Conservation (phyloP, 306 rosid species). For the Styphnolobium japonicum region DNA sequence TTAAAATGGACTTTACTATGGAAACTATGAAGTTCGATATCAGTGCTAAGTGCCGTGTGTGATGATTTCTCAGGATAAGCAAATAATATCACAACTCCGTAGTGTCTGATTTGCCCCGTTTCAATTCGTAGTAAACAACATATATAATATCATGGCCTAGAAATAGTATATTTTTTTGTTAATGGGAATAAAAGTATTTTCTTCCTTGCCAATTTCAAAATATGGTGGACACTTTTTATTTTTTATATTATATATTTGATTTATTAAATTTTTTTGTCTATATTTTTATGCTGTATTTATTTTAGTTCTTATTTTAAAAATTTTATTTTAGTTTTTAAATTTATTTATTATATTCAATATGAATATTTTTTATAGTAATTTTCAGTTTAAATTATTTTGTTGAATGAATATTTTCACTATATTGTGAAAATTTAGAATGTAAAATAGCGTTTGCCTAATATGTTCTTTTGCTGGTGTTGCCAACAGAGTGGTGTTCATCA, state of each 20-base stretch:
- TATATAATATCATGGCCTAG: not conserved
- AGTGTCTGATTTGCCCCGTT: not conserved
- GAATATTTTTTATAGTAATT: no score
- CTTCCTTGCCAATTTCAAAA: not conserved
- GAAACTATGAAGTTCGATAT: not conserved
- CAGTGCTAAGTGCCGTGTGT: not conserved
- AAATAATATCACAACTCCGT: not conserved
- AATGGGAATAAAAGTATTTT: not conserved
- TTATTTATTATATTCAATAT: no score
- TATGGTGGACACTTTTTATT: not conserved
- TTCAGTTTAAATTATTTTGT: no score
- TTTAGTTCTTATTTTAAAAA: no score
- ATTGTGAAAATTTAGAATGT: not conserved
- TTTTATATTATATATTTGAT: not conserved
- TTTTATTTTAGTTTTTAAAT: no score
- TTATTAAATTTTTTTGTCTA: no score
- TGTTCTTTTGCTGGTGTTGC: not conserved
- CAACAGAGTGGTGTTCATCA: conserved; percentile 80
- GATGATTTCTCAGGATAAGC: not conserved
- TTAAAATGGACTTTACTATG: not conserved
- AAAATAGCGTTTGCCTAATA: not conserved
- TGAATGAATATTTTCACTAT: no score
- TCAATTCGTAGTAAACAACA: not conserved
- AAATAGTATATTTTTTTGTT: not conserved
- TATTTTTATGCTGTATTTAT: no score